Percentiles rank a stretch among this genome's conserved stretches.
Evolutionary conservation across 1,284 basidiomycete genomes (phyloP).

Genomic region (Tetrapyrgos nigripes): DNA sequence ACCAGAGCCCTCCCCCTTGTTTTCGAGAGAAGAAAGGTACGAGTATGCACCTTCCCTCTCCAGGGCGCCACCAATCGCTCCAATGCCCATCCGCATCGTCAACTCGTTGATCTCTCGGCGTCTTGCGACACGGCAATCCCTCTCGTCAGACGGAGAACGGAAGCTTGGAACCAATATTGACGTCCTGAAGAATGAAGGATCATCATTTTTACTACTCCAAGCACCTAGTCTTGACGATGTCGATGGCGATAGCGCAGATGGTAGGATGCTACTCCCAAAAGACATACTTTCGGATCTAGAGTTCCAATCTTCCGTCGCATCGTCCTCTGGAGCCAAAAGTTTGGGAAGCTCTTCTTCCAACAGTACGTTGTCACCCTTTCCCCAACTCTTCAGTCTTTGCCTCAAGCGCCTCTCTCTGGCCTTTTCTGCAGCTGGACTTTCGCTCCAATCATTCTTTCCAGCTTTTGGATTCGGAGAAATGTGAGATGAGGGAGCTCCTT

Average conservation of each 20-base stretch:
- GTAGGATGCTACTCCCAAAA: conserved; percentile 40
- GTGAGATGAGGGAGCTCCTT: conserved; percentile 25
- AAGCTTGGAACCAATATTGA: conserved; percentile 73
- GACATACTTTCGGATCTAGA: conserved; percentile 57
- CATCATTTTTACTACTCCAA: conserved; percentile 28
- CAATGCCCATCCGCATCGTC: conserved; percentile 80
- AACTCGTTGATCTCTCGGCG: conserved; percentile 81
- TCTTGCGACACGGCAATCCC: conserved; percentile 60
- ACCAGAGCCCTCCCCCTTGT: conserved; percentile 17
- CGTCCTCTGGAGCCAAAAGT: conserved; percentile 47
- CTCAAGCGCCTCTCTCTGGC: conserved; percentile 73
- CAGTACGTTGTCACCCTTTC: conserved; percentile 59
- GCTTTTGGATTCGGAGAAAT: conserved; percentile 26
- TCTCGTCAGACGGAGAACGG: conserved; percentile 64
- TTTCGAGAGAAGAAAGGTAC: neutral
- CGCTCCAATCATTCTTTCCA: conserved; percentile 59
- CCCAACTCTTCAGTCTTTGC: conserved; percentile 74
- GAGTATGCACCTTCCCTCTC: conserved; percentile 42
- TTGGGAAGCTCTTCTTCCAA: conserved; percentile 68
- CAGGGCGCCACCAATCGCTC: conserved; percentile 74
- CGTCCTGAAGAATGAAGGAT: conserved; percentile 68
- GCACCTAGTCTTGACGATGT: conserved; percentile 11
- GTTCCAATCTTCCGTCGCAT: conserved; percentile 36
- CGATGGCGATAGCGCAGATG: neutral
- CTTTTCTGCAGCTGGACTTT: conserved; percentile 67